Conservation (phyloP, 805 yeast genomes). For the Ogataea nonfermentans region DNA sequence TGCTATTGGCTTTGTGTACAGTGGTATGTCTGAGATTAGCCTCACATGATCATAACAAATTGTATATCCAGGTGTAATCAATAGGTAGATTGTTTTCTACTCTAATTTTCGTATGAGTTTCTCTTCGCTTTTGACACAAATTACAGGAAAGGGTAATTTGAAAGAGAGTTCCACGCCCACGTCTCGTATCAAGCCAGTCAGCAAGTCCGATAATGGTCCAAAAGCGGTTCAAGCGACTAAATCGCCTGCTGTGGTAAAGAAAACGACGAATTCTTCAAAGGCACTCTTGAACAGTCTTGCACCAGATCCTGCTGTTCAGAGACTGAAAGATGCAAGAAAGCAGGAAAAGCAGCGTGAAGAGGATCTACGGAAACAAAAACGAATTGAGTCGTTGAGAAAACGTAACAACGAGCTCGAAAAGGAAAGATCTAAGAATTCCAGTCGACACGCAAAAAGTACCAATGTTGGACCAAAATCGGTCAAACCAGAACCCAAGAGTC, state of each 20-base stretch:
- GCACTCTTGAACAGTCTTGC: background rate
- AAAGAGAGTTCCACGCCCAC: background rate
- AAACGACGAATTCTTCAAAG: background rate
- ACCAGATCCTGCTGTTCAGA: constrained; percentile 65
- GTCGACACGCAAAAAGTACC: background rate
- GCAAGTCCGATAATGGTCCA: background rate
- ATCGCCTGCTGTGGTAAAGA: background rate
- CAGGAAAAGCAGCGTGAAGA: constrained; percentile 43
- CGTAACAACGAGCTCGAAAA: constrained; percentile 19
- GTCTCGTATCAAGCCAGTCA: background rate
- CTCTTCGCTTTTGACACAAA: constrained; percentile 29
- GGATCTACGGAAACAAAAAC: background rate
- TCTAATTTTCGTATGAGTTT: constrained; percentile 20
- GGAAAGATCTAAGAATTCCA: background rate
- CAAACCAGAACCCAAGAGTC: background rate
- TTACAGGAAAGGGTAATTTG: constrained; percentile 23
- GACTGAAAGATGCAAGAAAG: constrained; percentile 64
- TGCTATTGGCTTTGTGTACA: too few species aligned
- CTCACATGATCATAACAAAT: background rate
- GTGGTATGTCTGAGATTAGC: too few species aligned
- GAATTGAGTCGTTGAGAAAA: constrained; percentile 33
- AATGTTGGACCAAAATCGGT: background rate
- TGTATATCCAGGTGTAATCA: too few species aligned
- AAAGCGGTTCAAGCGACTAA: background rate
- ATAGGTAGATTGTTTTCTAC: too few species aligned